Evolutionary conservation across 1,139 yeast species (phyloP).

Genomic region (Groenewaldozyma sp.): DNA sequence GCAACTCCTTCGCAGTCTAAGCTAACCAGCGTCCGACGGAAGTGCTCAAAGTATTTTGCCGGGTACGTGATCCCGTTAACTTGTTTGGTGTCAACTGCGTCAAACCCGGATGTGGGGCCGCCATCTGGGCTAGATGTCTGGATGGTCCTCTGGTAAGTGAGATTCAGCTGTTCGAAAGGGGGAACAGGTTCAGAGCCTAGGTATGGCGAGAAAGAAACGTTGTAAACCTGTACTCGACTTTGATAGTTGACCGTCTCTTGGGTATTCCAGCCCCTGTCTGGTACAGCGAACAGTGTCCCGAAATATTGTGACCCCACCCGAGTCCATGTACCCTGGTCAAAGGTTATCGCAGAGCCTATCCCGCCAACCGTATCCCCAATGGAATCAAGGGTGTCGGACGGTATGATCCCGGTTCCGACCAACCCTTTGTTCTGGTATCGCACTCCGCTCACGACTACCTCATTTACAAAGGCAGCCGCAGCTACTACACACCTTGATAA

Average conservation of each 20-base stretch:
- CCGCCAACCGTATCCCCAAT: constrained; percentile 16
- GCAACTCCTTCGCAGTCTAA: constrained; percentile 14
- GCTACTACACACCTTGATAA: too few relatives aligned
- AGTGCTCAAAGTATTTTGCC: too few relatives aligned
- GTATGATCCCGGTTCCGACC: constrained; percentile 13
- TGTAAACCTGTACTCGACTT: constrained; percentile 12
- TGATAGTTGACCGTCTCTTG: constrained; percentile 12
- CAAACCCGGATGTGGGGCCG: constrained; percentile 12
- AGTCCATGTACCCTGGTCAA: constrained; percentile 11
- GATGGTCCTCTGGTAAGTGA: constrained; percentile 9
- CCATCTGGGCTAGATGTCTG: constrained; percentile 13
- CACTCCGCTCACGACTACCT: constrained; percentile 3
- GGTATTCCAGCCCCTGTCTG: constrained; percentile 17
- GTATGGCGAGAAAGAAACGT: constrained; percentile 11
- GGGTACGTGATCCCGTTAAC: constrained; percentile 12
- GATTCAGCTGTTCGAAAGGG: constrained; percentile 8
- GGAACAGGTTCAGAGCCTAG: constrained; percentile 8
- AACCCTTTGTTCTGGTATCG: constrained; percentile 12
- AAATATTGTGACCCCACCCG: constrained; percentile 10
- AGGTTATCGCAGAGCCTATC: constrained; percentile 14
- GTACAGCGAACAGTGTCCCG: constrained; percentile 13
- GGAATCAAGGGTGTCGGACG: constrained; percentile 11
- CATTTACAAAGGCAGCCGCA: too few relatives aligned
- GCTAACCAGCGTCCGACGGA: constrained; percentile 4
- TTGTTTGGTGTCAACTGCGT: constrained; percentile 11